phyloP scores from a whole-genome alignment of 192 early-diverging fungal genomes.

The Fimicolochytrium jonesii region DNA sequence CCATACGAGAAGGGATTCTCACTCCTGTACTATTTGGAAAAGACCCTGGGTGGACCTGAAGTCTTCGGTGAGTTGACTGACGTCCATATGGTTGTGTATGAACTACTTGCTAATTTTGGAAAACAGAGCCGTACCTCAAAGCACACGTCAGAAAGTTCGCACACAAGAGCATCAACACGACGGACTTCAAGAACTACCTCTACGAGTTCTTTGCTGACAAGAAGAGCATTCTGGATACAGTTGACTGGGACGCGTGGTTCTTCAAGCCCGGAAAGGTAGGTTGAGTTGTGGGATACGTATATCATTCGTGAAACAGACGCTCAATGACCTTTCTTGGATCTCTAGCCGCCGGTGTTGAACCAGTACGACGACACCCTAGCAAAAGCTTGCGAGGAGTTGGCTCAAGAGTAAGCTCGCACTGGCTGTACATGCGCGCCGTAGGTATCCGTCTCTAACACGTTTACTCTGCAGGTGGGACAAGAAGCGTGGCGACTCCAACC shows the following conservation, averaged over 20 bases:
- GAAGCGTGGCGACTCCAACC: too few relatives aligned
- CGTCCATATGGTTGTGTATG: slow-evolving; percentile 8
- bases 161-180: slow-evolving; percentile 82
- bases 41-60: slow-evolving; percentile 73
- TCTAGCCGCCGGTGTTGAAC: slow-evolving; percentile 71
- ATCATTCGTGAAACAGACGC: too few relatives aligned
- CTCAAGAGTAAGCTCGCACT: slow-evolving; percentile 41
- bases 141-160: slow-evolving; percentile 74
- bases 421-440: too few relatives aligned
- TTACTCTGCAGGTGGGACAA: too few relatives aligned
- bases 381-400: slow-evolving; percentile 71
- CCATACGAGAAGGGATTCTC: slow-evolving; percentile 89
- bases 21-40: slow-evolving; percentile 89
- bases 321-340: not conserved
- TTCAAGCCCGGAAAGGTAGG: slow-evolving; percentile 78
- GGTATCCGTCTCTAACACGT: too few relatives aligned
- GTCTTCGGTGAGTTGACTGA: slow-evolving; percentile 67
- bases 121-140: slow-evolving; percentile 25
- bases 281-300: slow-evolving; percentile 1
- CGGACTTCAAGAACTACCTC: slow-evolving; percentile 82
- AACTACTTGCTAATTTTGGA: too few relatives aligned
- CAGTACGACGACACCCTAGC: slow-evolving; percentile 85
- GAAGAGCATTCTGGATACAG: slow-evolving; percentile 64
- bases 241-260: slow-evolving; percentile 94
- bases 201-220: slow-evolving; percentile 77